A percentile compares a stretch with the other conserved stretches of the same genome.
Evolutionary conservation across 441 rosid genomes (phyloP).

Genomic region (Raphanus hybrid): DNA sequence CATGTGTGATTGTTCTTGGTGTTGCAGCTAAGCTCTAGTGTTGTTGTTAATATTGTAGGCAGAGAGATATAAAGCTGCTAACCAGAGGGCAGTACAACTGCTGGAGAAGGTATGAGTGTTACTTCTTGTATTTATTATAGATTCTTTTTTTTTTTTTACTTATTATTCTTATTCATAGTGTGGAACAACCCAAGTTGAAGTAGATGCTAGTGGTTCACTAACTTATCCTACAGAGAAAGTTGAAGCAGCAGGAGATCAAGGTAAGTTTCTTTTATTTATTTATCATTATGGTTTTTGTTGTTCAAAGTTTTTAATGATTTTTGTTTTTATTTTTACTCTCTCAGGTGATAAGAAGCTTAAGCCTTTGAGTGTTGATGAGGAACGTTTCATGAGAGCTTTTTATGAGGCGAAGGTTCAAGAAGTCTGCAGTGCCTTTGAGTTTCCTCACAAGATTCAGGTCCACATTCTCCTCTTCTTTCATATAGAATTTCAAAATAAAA

Average conservation of each 20-base stretch:
- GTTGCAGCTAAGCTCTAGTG: too few relatives aligned
- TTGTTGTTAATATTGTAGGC: constrained; percentile 49
- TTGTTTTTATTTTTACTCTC: constrained; percentile 50
- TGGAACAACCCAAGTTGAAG: too few relatives aligned
- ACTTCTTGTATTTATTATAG: too few relatives aligned
- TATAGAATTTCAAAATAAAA: not conserved
- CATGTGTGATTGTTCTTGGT: not conserved
- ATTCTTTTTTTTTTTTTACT: constrained; percentile 7
- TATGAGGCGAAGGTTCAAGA: constrained; percentile 90
- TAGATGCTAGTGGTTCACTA: too few relatives aligned
- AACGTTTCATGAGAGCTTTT: constrained; percentile 82
- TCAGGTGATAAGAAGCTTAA: constrained; percentile 67
- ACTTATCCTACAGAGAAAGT: too few relatives aligned
- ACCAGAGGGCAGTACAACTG: constrained; percentile 81
- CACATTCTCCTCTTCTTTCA: too few relatives aligned
- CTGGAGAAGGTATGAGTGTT: constrained; percentile 68
- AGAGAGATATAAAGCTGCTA: constrained; percentile 69
- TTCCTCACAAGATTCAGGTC: constrained; percentile 98
- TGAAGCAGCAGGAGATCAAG: constrained; percentile 42
- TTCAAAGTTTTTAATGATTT: not conserved
- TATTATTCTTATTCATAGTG: not conserved
- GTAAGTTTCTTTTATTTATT: constrained; percentile 36
- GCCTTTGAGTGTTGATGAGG: constrained; percentile 83
- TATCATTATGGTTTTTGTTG: not conserved
- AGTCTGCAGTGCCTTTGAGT: constrained; percentile 93